phyloP scores from a whole-genome alignment of 2,329 filamentous ascomycete genomes.

The Gaeumannomyces sp. region DNA sequence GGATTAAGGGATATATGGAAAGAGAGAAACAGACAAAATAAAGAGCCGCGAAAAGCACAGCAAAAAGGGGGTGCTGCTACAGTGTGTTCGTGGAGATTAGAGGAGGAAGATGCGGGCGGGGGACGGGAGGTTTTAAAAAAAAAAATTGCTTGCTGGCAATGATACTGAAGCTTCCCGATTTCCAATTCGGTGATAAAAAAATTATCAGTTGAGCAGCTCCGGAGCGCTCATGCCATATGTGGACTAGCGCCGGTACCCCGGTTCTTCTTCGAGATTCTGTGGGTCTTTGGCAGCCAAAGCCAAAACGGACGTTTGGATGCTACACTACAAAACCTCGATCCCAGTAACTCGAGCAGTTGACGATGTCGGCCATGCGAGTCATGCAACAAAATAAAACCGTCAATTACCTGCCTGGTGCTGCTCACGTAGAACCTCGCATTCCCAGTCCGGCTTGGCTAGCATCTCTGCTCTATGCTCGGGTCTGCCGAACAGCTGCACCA shows the following conservation, averaged over 20 bases:
- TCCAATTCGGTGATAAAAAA: slow-evolving; percentile 12
- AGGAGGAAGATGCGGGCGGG: neutral
- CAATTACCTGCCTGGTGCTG: too few species aligned
- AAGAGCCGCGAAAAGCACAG: neutral
- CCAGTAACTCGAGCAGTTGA: neutral
- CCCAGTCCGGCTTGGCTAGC: too few species aligned
- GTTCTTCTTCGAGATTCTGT: slow-evolving; percentile 19
- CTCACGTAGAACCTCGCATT: too few species aligned
- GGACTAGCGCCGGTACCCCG: slow-evolving; percentile 9
- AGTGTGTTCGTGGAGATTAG: neutral
- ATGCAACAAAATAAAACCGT: too few species aligned
- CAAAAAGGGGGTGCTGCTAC: neutral
- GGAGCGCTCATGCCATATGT: neutral
- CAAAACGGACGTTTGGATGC: neutral
- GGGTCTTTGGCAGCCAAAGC: slow-evolving; percentile 3
- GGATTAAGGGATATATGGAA: neutral
- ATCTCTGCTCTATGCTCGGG: too few species aligned
- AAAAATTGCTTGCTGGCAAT: slow-evolving; percentile 2
- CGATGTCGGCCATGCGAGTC: neutral
- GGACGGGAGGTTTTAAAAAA: neutral
- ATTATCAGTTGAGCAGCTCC: slow-evolving; percentile 7
- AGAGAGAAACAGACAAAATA: neutral
- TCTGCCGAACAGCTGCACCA: too few species aligned
- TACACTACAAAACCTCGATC: neutral
- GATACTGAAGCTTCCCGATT: slow-evolving; percentile 12